Evolutionary conservation across 352 stramenopile species (phyloP), one percentile per base, ranked within the genome.

Genomic region (Chrysophaeum taylorii): DNA sequence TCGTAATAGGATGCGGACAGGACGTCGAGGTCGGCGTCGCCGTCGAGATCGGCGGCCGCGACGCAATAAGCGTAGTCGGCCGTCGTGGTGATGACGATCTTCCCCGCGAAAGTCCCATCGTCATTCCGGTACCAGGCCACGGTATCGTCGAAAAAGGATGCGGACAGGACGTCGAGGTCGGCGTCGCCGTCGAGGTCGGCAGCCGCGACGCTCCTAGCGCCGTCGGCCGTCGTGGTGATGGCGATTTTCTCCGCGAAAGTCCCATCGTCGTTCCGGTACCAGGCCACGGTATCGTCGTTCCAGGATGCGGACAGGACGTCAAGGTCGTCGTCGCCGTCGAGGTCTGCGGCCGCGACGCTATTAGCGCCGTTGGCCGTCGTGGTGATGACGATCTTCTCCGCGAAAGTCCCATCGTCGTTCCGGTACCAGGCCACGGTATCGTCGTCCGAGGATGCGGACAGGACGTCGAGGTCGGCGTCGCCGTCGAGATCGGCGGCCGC

Each of bases 1-100:
- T 74, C 72, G 57, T 70, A 69, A 39, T 74, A 73, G 0, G 67
- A 74, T 29, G 72, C 72, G 12, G 39, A 57, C n/a, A 70, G 68
- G 35, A 73, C 61, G 36, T 76, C 72, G 36, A 76, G 62, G 67
- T 76, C 72, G 37, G 68, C 72, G 57, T 76, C 72, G 21, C 68
- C 38, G 39, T 76, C 72, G 54, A 76, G 69, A 54, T 76, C 72
- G 18, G 18, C 7, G 5, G 48, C 48, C 5, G n/a, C 5, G 48
- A 21, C 48, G 48, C 18, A 5, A 5, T 33, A 21, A 25, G 48
- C 5, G 5, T 4, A 15, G 25, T 23, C 5, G 18, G 48, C 48
- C 5, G 21, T 9, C 5, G 5, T 31, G 18, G 18, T 33, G 48
- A 60, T 60, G 48, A 60, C 7, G 7, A 4, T 9, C 15, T 60